These are phyloP conservation scores for Terana coerulea DNA, from an alignment of 768 basidiomycete species.

Conservation along the genomic window DNA sequence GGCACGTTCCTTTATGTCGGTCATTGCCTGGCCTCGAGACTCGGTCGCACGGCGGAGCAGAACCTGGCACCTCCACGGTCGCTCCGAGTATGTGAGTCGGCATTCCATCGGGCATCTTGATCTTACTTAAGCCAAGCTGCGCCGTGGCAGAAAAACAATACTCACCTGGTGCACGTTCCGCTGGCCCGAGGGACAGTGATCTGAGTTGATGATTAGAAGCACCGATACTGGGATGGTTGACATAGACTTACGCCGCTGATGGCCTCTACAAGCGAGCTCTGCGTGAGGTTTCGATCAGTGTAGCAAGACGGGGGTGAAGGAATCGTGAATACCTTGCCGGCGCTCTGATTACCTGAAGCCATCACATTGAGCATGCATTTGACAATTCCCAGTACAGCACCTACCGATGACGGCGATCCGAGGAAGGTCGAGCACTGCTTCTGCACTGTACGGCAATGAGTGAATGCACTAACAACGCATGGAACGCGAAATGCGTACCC, in stretches of 20 bases:
- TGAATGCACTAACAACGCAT: background rate
- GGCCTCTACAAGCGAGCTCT: slow-evolving; percentile 10
- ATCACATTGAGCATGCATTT: background rate
- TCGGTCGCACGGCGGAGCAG: slow-evolving; percentile 35
- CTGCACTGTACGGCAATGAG: background rate
- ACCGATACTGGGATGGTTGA: background rate
- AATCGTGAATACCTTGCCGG: background rate
- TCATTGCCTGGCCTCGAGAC: slow-evolving; percentile 24
- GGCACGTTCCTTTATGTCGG: slow-evolving; percentile 7
- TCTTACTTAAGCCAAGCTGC: background rate
- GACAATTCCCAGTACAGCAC: background rate
- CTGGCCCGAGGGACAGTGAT: slow-evolving; percentile 48
- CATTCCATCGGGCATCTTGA: slow-evolving; percentile 29
- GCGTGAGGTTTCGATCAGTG: background rate
- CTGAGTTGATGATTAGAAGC: slow-evolving; percentile 16
- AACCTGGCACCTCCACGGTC: slow-evolving; percentile 32
- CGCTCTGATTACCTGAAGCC: slow-evolving; percentile 30
- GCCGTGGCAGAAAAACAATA: background rate
- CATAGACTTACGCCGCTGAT: slow-evolving; percentile 4
- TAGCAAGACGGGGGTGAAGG: no score
- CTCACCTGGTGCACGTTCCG: slow-evolving; percentile 38
- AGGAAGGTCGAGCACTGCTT: slow-evolving; percentile 19
- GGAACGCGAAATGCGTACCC: slow-evolving; percentile 1
- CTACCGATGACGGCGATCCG: slow-evolving; percentile 35
- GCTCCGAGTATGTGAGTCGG: slow-evolving; percentile 18